phyloP scores from a whole-genome alignment of 495 filamentous ascomycete genomes.

The Bryoglossum gracile region DNA sequence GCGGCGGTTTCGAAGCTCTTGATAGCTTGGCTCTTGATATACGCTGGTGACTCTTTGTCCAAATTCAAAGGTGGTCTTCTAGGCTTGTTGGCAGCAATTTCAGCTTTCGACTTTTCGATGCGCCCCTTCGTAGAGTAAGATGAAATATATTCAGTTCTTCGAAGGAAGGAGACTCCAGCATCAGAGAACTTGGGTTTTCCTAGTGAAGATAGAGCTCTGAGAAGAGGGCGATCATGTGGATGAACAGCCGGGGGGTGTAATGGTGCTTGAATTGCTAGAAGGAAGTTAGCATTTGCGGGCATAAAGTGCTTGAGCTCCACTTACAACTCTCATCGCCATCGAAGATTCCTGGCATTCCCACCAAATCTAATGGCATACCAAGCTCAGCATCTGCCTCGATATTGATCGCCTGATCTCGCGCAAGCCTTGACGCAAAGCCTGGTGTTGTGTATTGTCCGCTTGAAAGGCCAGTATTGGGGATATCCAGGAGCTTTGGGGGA shows the following conservation, averaged over 20 bases:
- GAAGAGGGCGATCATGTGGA: slow-evolving; percentile 71
- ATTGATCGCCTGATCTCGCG: slow-evolving; percentile 85
- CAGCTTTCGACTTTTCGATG: slow-evolving; percentile 13
- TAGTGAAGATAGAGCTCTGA: slow-evolving; percentile 70
- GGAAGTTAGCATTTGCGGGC: slow-evolving; percentile 21
- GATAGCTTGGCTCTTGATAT: slow-evolving; percentile 72
- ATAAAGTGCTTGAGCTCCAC: slow-evolving; percentile 30
- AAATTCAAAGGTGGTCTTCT: slow-evolving; percentile 13
- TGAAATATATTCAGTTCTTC: slow-evolving; percentile 93
- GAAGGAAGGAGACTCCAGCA: slow-evolving; percentile 80
- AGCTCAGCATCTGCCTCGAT: slow-evolving; percentile 97
- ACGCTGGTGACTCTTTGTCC: slow-evolving; percentile 65
- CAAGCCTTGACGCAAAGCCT: slow-evolving; percentile 77
- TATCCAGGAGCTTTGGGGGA: slow-evolving; percentile 92
- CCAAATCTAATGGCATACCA: slow-evolving; percentile 92
- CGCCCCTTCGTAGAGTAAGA: slow-evolving; percentile 25
- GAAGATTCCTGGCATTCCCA: slow-evolving; percentile 90
- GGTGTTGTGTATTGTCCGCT: slow-evolving; percentile 78
- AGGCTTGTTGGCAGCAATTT: not conserved
- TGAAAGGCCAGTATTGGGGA: slow-evolving; percentile 82
- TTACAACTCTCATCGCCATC: slow-evolving; percentile 91
- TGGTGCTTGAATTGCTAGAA: slow-evolving; percentile 71
- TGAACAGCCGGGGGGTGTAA: slow-evolving; percentile 62
- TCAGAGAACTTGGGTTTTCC: slow-evolving; percentile 64
- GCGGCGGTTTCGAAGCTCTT: slow-evolving; percentile 82